Evolutionary conservation across 2,329 filamentous ascomycete species (phyloP).

Genomic region (Curvularia sp.): DNA sequence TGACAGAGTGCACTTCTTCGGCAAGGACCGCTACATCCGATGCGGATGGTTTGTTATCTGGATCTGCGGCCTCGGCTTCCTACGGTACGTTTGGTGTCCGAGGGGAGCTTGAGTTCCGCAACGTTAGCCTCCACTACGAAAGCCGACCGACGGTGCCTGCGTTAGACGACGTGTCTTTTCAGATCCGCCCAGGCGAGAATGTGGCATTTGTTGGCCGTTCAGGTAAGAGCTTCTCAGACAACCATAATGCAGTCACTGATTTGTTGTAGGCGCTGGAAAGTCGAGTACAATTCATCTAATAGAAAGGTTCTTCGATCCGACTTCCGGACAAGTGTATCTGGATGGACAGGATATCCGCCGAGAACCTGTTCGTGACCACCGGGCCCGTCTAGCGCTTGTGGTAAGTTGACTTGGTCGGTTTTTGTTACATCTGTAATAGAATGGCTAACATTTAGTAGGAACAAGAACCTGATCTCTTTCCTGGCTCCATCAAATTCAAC

Average conservation of each 20-base stretch:
- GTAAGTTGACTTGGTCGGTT: constrained; percentile 21
- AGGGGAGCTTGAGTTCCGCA: constrained; percentile 45
- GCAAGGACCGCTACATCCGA: constrained; percentile 4
- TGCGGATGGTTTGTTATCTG: constrained; percentile 20
- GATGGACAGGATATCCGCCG: constrained; percentile 53
- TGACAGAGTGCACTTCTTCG: constrained; percentile 23
- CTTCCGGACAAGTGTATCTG: constrained; percentile 48
- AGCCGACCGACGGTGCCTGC: constrained; percentile 40
- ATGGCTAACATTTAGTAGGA: constrained; percentile 20
- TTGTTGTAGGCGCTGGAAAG: constrained; percentile 51
- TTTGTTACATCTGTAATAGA: neutral
- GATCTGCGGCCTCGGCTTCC: constrained; percentile 23
- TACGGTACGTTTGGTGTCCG: constrained; percentile 29
- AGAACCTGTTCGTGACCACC: constrained; percentile 46
- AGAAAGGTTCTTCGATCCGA: constrained; percentile 56
- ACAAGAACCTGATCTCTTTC: constrained; percentile 57
- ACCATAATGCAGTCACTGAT: neutral
- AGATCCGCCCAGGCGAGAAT: constrained; percentile 48
- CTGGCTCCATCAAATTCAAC: constrained; percentile 55
- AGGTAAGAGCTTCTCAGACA: constrained; percentile 19
- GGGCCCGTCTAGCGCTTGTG: constrained; percentile 53
- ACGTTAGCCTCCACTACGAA: constrained; percentile 44
- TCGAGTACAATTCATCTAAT: constrained; percentile 56
- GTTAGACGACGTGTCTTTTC: constrained; percentile 50
- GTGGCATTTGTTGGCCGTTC: constrained; percentile 55